phyloP scores from a whole-genome alignment of 1,139 yeast genomes.

The Diutina siamensis region DNA sequence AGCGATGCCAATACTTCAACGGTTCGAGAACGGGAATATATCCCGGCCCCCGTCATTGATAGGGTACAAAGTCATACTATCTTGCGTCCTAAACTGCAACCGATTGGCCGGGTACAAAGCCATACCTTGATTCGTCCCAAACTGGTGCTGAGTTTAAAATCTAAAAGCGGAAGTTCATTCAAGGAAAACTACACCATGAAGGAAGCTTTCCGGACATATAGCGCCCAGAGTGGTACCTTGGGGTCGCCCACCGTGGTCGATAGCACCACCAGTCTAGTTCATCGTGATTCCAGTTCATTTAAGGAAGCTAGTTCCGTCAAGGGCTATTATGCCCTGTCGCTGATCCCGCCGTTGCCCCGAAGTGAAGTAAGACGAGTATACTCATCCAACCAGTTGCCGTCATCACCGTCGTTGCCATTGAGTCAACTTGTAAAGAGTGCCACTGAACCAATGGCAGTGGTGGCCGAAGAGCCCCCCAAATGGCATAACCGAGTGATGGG shows the following conservation, averaged over 20 bases:
- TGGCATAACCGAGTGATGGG: background rate
- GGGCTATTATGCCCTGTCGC: background rate
- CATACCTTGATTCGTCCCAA: too few relatives aligned
- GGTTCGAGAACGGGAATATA: too few relatives aligned
- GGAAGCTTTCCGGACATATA: background rate
- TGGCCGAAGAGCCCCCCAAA: background rate
- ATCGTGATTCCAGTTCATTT: background rate
- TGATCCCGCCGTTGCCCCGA: background rate
- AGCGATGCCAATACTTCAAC: too few relatives aligned
- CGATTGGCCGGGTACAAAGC: too few relatives aligned
- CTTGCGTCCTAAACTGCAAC: too few relatives aligned
- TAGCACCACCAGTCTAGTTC: background rate
- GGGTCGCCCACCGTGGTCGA: background rate
- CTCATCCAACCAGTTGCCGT: background rate
- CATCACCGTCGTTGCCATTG: background rate
- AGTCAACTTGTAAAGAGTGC: background rate
- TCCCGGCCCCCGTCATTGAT: background rate
- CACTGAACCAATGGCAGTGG: background rate
- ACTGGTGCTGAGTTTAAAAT: too few relatives aligned
- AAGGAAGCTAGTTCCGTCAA: background rate
- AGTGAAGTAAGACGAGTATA: background rate
- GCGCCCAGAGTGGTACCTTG: background rate
- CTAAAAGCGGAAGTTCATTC: background rate
- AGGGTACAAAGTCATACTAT: too few relatives aligned
- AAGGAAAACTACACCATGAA: conserved; percentile 1